Base-by-base conservation (phyloP, 306 rosid genomes). In the Morella rubra region DNA sequence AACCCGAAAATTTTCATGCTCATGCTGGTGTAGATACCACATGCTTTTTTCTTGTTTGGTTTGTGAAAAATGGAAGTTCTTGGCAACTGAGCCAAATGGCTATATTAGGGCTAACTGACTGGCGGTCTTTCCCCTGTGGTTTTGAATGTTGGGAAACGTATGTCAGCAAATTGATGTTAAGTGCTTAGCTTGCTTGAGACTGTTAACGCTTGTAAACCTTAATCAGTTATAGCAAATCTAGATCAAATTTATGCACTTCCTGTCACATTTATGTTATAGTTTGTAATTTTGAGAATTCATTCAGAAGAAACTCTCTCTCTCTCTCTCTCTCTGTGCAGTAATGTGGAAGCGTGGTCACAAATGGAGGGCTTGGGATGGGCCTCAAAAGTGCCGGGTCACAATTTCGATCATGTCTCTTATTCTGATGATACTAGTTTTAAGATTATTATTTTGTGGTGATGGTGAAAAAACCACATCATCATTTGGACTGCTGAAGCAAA, bases 261-360 rank as follows among this genome's bases (percentile, higher is more conserved):
- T 41, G 20, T 41, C 1, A 3, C 7, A 41, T 41, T 65, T 18
- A 42, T 15, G 71, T 65, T 50, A 14, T 37, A 40, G 20, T 4
- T 65, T 16, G 49, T 18, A 11, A 42, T 65, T 61, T 65, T 41
- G 71, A 18, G 15, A 65, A 18, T 27, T 61, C 44, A 22, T 41
- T 65, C 49, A 65, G 49, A 65, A 32, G 5, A 65, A 65, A 16
- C 5, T n/a, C n/a, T n/a, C n/a, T n/a, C n/a, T n/a, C n/a, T n/a
- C n/a, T n/a, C 27, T 40, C 70, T 65, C 49, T 41, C 71, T 65
- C 24, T 40, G 11, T 78, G 86, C 89, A 87, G 92, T 77, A 53
- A 91, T 90, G 98, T 81, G 82, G 88, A 88, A 84, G 81, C 89
- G 78, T 51, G 94, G 93, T 75, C 62, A 74, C 89, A 90, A 79